Base-by-base conservation (phyloP, 768 basidiomycete genomes). In the Megacollybia marginata region DNA sequence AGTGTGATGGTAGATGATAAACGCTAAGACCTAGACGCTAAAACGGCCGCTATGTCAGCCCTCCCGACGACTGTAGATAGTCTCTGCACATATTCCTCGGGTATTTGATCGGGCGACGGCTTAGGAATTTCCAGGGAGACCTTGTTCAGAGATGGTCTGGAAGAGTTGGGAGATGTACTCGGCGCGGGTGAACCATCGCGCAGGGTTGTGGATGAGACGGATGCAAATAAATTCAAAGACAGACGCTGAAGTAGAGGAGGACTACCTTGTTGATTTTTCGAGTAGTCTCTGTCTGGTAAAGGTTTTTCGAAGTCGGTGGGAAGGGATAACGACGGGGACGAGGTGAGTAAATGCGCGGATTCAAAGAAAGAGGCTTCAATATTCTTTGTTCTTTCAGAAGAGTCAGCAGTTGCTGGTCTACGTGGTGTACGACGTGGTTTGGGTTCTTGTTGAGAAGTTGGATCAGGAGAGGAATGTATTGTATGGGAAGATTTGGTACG, bases 1-100 rank as follows among this genome's bases (percentile, higher is more conserved):
- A 18, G 42, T 36, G 40, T 33, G n/a, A 16, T 16, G 19, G 32
- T 18, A 33, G 6, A 31, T 32, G 31, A 40, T n/a, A 9, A 18
- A 13, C 8, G 6, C 10, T 40, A 50, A 43, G 65, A 93, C 93
- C 80, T 88, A 13, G 88, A 80, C 32, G 94, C 92, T 20, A 97
- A 65, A 12, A 92, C 77, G 18, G 77, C 75, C 1, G 88, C 86
- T 36, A 97, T 71, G 58, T 96, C 93, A 1, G 82, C 77, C 61
- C 88, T 86, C 55, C 75, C 81, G 9, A 92, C 80, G 33, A 76
- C 74, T 15, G 76, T 66, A 36, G 74, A 65, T 38, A 98, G 65
- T 52, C 91, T 74, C 11, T 67, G 60, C 31, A 96, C 64, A 66
- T 89, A 97, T 2, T 66, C 62, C 50, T 82, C 82, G 1, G 87